A percentile compares a stretch with the other conserved stretches of the same genome.
Evolutionary conservation across 2,329 filamentous ascomycete species (phyloP).

Genomic region (Diaporthe citriasiana): DNA sequence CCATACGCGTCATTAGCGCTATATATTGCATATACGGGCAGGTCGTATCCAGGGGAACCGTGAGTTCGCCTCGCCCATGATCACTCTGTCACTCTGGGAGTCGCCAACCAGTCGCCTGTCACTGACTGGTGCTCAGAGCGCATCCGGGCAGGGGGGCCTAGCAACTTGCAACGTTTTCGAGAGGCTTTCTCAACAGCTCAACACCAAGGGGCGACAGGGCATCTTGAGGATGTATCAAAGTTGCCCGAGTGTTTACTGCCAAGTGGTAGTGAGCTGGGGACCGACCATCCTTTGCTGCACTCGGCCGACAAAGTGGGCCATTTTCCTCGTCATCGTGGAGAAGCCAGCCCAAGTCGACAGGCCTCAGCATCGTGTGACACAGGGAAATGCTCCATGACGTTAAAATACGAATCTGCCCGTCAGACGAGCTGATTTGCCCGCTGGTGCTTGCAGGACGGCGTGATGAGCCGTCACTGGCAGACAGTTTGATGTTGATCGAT

Average conservation of each 20-base stretch:
- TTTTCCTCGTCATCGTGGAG: conserved; percentile 16
- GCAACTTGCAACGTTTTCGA: background rate
- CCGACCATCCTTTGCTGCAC: conserved; percentile 24
- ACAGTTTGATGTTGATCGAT: conserved; percentile 15
- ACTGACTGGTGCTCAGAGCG: background rate
- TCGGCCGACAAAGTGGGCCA: conserved; percentile 30
- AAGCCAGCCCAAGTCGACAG: conserved; percentile 7
- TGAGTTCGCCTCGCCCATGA: conserved; percentile 2
- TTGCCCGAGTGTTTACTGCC: conserved; percentile 20
- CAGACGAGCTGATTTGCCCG: background rate
- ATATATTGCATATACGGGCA: conserved; percentile 32
- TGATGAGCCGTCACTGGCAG: conserved; percentile 2
- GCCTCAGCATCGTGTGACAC: conserved; percentile 20
- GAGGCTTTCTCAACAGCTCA: background rate
- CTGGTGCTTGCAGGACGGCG: background rate
- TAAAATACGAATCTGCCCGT: conserved; percentile 22
- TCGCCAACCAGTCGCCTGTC: conserved; percentile 1
- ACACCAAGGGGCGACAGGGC: background rate
- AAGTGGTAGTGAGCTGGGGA: conserved; percentile 25
- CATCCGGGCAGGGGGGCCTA: too few species aligned
- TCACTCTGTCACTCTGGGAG: background rate
- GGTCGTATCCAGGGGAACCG: conserved; percentile 15
- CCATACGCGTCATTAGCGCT: conserved; percentile 34
- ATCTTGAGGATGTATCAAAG: background rate
- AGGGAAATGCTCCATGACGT: background rate